These are phyloP conservation scores for Neocatenulostroma microsporum DNA, from an alignment of 2,329 filamentous ascomycete species.

Conservation along the genomic window DNA sequence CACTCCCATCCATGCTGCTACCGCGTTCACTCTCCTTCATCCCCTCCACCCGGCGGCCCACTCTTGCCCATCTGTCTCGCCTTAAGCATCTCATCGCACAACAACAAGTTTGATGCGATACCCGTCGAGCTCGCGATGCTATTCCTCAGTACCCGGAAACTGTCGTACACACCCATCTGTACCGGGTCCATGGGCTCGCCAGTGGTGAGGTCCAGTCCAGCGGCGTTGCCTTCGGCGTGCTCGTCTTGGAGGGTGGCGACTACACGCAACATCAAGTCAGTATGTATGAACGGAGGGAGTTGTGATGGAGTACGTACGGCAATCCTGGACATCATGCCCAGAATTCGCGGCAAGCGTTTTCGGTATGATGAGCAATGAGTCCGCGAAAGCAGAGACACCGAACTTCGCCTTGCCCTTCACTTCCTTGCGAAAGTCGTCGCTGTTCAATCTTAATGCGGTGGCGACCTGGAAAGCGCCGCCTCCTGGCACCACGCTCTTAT, in stretches of 20 bases:
- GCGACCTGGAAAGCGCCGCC: slow-evolving; percentile 95
- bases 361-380: slow-evolving; percentile 89
- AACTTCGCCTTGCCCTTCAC: slow-evolving; percentile 98
- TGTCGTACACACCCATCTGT: slow-evolving; percentile 88
- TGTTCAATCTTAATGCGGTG: slow-evolving; percentile 77
- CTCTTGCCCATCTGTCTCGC: slow-evolving; percentile 76
- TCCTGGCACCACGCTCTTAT: slow-evolving; percentile 87
- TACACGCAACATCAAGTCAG: slow-evolving; percentile 29
- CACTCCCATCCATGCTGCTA: too few species aligned
- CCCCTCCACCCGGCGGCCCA: slow-evolving; percentile 24
- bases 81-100: slow-evolving; percentile 97
- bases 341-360: slow-evolving; percentile 96
- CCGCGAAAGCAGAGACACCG: slow-evolving; percentile 89
- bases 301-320: slow-evolving; percentile 54
- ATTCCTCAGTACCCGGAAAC: slow-evolving; percentile 89
- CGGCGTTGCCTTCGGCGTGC: slow-evolving; percentile 70
- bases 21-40: slow-evolving; percentile 11
- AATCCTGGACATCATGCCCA: slow-evolving; percentile 93
- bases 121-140: slow-evolving; percentile 88
- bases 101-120: slow-evolving; percentile 87
- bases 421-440: slow-evolving; percentile 76
- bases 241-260: slow-evolving; percentile 85
- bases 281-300: background rate
- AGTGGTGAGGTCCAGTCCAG: slow-evolving; percentile 77
- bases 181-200: slow-evolving; percentile 94